Percentiles rank a stretch among this genome's conserved stretches.
phyloP scores from a whole-genome alignment of 352 stramenopile species.

The Pythium aphanidermatum region DNA sequence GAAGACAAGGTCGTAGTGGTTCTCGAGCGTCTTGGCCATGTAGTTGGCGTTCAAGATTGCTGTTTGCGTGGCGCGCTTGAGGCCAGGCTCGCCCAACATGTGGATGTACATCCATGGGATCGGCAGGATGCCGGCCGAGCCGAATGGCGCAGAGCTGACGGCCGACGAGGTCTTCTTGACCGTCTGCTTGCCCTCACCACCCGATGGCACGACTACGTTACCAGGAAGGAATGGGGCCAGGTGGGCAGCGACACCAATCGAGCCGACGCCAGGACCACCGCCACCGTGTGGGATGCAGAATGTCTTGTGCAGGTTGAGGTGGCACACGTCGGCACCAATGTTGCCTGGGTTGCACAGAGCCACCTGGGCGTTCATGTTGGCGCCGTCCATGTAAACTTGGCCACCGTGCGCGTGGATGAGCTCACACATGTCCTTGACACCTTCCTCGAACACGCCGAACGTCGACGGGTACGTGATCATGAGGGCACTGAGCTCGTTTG shows the following conservation, averaged over 20 bases:
- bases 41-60: conserved; percentile 99
- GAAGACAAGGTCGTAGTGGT: conserved; percentile 96
- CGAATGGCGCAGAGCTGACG: conserved; percentile 95
- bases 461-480: conserved; percentile 99
- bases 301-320: conserved; percentile 99
- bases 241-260: conserved; percentile 91
- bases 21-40: conserved; percentile 95
- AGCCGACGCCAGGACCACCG: conserved; percentile 92
- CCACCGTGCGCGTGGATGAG: conserved; percentile 95
- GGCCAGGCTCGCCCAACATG: conserved; percentile 95
- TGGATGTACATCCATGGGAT: conserved; percentile 99
- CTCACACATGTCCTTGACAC: conserved; percentile 95
- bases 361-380: conserved; percentile 99
- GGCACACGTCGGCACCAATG: conserved; percentile 98
- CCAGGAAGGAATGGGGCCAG: conserved; percentile 95
- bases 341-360: conserved; percentile 94
- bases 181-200: conserved; percentile 71
- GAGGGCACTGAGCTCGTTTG: conserved; percentile 94
- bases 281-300: conserved; percentile 99
- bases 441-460: conserved; percentile 98
- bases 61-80: conserved; percentile 91
- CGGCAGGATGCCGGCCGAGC: conserved; percentile 96
- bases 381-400: conserved; percentile 99
- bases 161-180: conserved; percentile 75
- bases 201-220: conserved; percentile 84